phyloP scores from a whole-genome alignment of 2,329 filamentous ascomycete species.

The Monascus ruber region DNA sequence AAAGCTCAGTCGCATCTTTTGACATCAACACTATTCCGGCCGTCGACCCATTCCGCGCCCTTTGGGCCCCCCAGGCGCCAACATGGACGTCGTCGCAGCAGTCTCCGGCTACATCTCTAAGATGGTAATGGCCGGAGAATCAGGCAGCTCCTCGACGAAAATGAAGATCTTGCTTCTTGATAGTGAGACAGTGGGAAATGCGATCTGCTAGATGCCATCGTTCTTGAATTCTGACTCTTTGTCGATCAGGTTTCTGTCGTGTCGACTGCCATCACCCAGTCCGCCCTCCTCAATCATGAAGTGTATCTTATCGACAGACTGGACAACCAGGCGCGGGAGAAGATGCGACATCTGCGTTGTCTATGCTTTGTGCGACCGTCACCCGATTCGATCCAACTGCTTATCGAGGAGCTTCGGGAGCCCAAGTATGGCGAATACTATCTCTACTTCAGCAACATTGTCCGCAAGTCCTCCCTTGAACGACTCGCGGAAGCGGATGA shows the following conservation, averaged over 20 bases:
- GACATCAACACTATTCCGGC: too few species aligned
- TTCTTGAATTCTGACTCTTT: conserved; percentile 13
- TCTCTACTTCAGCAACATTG: conserved; percentile 93
- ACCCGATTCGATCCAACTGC: conserved; percentile 77
- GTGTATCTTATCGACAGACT: conserved; percentile 95
- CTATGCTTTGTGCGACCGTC: conserved; percentile 88
- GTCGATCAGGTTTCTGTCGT: conserved; percentile 62
- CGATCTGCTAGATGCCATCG: conserved; percentile 9
- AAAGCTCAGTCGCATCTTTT: too few species aligned
- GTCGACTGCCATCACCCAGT: conserved; percentile 92
- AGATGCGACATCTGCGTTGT: conserved; percentile 94
- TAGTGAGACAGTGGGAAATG: conserved; percentile 65
- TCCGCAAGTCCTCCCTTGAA: conserved; percentile 92
- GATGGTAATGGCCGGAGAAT: conserved; percentile 80
- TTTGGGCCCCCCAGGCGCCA: conserved; percentile 13
- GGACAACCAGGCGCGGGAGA: conserved; percentile 80
- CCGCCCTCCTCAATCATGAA: conserved; percentile 85
- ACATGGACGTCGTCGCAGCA: conserved; percentile 88
- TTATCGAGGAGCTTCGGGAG: conserved; percentile 91
- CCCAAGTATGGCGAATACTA: conserved; percentile 97
- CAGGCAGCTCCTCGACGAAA: conserved; percentile 58
- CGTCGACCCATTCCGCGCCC: neutral
- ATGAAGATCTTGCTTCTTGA: conserved; percentile 98
- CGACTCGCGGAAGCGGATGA: conserved; percentile 92
- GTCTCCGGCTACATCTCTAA: conserved; percentile 91